Evolutionary conservation across 2,329 filamentous ascomycete species (phyloP), one percentile per base, ranked within the genome.

Genomic region (Epichloe elymi): DNA sequence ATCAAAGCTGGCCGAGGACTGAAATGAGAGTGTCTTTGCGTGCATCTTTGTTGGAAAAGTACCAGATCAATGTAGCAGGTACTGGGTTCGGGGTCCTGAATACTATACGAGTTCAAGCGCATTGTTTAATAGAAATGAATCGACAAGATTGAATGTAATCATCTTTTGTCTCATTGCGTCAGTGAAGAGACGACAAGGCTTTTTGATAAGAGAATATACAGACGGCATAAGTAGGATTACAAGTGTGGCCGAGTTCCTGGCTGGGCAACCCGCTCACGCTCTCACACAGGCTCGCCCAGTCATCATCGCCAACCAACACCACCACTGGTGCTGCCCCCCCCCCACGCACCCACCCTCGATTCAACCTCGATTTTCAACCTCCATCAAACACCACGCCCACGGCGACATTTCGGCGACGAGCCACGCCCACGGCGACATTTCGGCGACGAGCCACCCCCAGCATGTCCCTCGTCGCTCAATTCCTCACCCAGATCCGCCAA

Each of bases 391-490:
- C n/a, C 50, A 15, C 23, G 49, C 11, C 17, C 43, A 30, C 45
- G 49, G 8, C 20, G 37, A 26, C 47, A 49, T 48, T 52, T 53
- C 59, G 37, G 38, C 38, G 36, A 42, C 33, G 43, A n/a, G 30
- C 30, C 14, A n/a, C 11, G 19, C 23, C 30, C 47, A 40, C n/a
- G 49, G 8, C 20, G 37, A 26, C 47, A 49, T 48, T 52, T 53
- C 59, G 37, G 38, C 38, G 36, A 42, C 33, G 43, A n/a, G 30
- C 30, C 14, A n/a, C 11, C 33, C 23, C 30, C 47, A 40, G 50
- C 58, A 87, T 86, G 68, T 74, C 82, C 38, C 75, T 85, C 42
- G 69, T 86, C 20, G 73, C 80, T 57, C 74, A 84, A 57, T 93
- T 90, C 63, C 76, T 91, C 49, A 67, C 69, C 11, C 78, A 79